These are phyloP conservation scores for Phyllosticta paracitricarpa DNA, from an alignment of 2,329 filamentous ascomycete genomes.

Conservation along the genomic window DNA sequence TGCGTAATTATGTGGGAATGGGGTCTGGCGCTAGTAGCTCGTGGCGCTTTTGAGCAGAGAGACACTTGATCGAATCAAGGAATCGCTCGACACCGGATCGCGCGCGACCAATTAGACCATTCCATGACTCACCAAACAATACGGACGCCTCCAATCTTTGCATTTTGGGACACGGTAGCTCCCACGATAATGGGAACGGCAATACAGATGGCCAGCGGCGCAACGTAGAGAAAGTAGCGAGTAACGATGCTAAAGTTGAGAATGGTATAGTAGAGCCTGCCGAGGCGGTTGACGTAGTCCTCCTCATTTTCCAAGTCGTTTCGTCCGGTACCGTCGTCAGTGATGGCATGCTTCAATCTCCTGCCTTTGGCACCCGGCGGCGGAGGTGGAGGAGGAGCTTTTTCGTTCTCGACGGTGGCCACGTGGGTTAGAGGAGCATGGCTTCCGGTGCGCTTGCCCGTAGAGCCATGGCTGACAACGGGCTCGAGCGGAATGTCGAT, in stretches of 20 bases:
- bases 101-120: neutral
- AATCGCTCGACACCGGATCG: neutral
- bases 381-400: neutral
- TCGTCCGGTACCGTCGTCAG: conserved; percentile 17
- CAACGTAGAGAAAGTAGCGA: conserved; percentile 53
- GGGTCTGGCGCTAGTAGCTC: too few species aligned
- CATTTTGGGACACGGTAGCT: conserved; percentile 38
- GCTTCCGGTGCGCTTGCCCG: conserved; percentile 28
- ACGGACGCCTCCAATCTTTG: conserved; percentile 45
- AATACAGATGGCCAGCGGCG: conserved; percentile 47
- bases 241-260: conserved; percentile 54
- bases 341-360: conserved; percentile 29
- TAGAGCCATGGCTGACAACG: conserved; percentile 40
- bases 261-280: conserved; percentile 50
- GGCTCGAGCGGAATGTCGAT: conserved; percentile 53
- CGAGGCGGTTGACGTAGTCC: conserved; percentile 48
- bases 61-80: neutral
- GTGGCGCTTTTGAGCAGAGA: neutral
- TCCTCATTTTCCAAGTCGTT: conserved; percentile 37
- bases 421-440: conserved; percentile 24
- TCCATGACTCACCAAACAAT: conserved; percentile 35
- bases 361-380: conserved; percentile 16
- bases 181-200: conserved; percentile 55
- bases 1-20: neutral
- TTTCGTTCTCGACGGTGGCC: conserved; percentile 13